Percentiles rank a stretch among this genome's conserved stretches.
Conservation (phyloP, 148 eudicot species). For the Nepenthes gracilis region DNA sequence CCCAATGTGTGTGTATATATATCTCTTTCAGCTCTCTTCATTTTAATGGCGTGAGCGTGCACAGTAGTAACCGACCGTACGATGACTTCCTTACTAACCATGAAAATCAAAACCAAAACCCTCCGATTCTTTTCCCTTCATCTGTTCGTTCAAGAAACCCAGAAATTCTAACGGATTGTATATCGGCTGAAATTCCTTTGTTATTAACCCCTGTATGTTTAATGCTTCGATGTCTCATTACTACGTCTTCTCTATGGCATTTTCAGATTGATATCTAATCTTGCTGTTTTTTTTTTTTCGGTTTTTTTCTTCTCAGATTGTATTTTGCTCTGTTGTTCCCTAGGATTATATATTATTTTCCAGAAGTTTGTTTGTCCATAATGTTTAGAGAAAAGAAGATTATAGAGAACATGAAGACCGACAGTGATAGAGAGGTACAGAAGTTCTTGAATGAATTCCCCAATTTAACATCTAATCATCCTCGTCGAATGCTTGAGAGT, state of each 20-base stretch:
- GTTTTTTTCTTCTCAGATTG: background rate
- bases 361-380: background rate
- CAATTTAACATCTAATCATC: slow-evolving; percentile 11
- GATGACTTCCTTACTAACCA: slow-evolving; percentile 21
- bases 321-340: slow-evolving; percentile 1
- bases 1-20: slow-evolving; percentile 8
- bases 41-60: slow-evolving; percentile 53
- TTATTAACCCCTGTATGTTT: slow-evolving; percentile 11
- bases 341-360: no score
- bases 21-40: slow-evolving; percentile 21
- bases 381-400: slow-evolving; percentile 21
- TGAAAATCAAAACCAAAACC: slow-evolving; percentile 13
- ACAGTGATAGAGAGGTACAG: slow-evolving; percentile 18
- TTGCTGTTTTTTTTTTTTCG: slow-evolving; percentile 21
- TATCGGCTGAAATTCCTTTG: slow-evolving; percentile 5
- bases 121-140: slow-evolving; percentile 3
- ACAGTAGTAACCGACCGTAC: slow-evolving; percentile 24
- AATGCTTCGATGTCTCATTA: slow-evolving; percentile 6
- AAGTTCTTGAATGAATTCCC: slow-evolving; percentile 24
- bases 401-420: slow-evolving; percentile 11
- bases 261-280: slow-evolving; percentile 17
- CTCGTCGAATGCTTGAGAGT: slow-evolving; percentile 6
- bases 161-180: slow-evolving; percentile 4
- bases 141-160: slow-evolving; percentile 6
- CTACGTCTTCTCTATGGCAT: slow-evolving; percentile 4